Evolutionary conservation across 257 asterid species (phyloP), one percentile per base, ranked within the genome.

Genomic region (Phtheirospermum japonicum): DNA sequence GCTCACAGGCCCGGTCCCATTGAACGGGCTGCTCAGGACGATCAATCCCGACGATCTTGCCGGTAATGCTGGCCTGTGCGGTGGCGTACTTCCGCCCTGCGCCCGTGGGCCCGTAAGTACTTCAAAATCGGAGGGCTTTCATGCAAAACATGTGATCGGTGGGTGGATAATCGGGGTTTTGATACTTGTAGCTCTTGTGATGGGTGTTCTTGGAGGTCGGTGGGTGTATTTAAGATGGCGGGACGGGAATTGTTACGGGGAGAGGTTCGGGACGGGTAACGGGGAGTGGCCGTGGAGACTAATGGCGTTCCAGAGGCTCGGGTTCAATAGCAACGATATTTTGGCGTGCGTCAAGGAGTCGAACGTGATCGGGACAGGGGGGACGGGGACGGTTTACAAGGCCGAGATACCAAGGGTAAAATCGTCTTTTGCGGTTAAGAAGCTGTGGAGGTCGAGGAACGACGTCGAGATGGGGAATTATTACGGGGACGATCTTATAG

Each of bases 261-360:
- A 78, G 36, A 77, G 81, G 51, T 75, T 73, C 13, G 82, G 76
- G 64, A 69, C 62, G 20, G 72, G 80, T 63, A 77, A 57, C 2
- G 81, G 81, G 1, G 83, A 75, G 18, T 83, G 94, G 97, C 97
- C 95, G 0, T 89, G 95, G 95, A 79, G 89, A 59, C 68, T 89
- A 65, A 83, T 82, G 90, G 95, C 88, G 5, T 88, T 88, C 77
- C 96, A 88, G 71, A 81, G 89, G 73, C 78, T 89, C 12, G 83
- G 89, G 16, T 82, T 89, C 77, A 81, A 75, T 19, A 75, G 85
- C 48, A 67, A 65, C 16, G 95, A 89, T 64, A 76, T 86, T n/a
- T 74, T 86, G 0, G 76, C 89, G 4, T 84, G 97, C 70, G 59
- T 86, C 45, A 73, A 83, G 48, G 94, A 88, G 65, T 71, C 85